Conservation (phyloP, 257 asterid genomes). For the Fraxinus quadrangulata region DNA sequence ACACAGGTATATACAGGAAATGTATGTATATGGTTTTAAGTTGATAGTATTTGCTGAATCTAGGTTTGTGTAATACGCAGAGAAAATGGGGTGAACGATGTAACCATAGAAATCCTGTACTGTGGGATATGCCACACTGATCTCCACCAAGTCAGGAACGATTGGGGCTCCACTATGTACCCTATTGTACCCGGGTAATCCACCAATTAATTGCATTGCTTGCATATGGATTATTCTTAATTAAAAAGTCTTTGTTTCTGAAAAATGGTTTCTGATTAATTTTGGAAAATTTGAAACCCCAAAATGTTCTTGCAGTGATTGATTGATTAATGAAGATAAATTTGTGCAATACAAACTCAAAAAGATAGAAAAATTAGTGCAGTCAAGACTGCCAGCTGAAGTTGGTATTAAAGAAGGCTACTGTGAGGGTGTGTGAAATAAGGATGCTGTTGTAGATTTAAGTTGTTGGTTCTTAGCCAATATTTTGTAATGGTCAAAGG, state of each 20-base stretch:
- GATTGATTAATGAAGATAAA: background rate
- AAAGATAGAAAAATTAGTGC: background rate
- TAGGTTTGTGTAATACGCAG: conserved; percentile 7
- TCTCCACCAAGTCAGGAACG: conserved; percentile 42
- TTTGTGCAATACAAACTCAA: background rate
- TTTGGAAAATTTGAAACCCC: background rate
- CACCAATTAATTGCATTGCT: background rate
- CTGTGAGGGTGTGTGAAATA: too few species aligned
- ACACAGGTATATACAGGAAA: conserved; percentile 24
- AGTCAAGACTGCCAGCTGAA: background rate
- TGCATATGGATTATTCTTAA: too few species aligned
- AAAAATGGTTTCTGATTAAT: background rate
- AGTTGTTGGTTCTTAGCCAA: too few species aligned
- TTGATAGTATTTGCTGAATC: background rate
- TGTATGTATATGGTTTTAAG: background rate
- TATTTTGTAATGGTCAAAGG: too few species aligned
- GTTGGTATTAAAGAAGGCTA: background rate
- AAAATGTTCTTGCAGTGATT: background rate
- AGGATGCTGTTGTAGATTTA: too few species aligned
- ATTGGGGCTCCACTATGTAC: conserved; percentile 51
- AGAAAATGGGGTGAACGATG: conserved; percentile 47
- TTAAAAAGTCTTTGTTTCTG: background rate
- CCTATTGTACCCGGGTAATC: conserved; percentile 53
- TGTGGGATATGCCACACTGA: conserved; percentile 59
- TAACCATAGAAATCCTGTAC: conserved; percentile 40